These are phyloP conservation scores for Picea glauca DNA, from an alignment of 75 land plant species.

Conservation along the genomic window DNA sequence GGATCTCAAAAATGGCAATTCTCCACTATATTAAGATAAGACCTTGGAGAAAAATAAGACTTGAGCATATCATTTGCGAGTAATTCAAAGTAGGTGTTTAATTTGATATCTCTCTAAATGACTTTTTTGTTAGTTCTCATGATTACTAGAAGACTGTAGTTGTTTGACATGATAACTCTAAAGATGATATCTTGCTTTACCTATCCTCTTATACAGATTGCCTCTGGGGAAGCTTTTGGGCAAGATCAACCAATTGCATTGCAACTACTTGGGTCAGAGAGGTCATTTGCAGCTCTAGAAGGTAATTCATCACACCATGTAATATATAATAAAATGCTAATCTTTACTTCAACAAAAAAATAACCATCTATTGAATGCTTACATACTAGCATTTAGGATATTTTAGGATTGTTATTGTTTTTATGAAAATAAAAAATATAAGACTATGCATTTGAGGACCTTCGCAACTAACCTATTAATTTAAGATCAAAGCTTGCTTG, in stretches of 20 bases:
- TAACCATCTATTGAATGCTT: too few relatives aligned
- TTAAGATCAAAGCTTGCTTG: too few relatives aligned
- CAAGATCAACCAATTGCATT: slow-evolving; percentile 92
- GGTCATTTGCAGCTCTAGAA: slow-evolving; percentile 85
- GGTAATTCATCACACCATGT: slow-evolving; percentile 31
- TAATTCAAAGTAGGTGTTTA: background rate
- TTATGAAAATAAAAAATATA: too few relatives aligned
- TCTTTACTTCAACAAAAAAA: background rate
- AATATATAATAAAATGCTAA: background rate
- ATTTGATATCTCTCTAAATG: background rate
- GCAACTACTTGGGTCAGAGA: slow-evolving; percentile 83
- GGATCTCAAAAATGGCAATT: too few relatives aligned
- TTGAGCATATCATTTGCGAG: background rate
- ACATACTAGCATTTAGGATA: too few relatives aligned
- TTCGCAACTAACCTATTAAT: too few relatives aligned
- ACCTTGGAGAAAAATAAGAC: background rate
- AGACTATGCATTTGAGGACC: too few relatives aligned
- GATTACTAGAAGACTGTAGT: background rate
- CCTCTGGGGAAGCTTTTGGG: slow-evolving; percentile 96
- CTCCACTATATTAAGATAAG: background rate
- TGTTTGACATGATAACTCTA: background rate
- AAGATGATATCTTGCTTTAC: background rate
- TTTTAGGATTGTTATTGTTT: too few relatives aligned
- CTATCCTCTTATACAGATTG: slow-evolving; percentile 47
- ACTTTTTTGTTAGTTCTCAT: background rate